Base-by-base conservation (phyloP, 1,139 yeast species). In the Pichia cactophila region DNA sequence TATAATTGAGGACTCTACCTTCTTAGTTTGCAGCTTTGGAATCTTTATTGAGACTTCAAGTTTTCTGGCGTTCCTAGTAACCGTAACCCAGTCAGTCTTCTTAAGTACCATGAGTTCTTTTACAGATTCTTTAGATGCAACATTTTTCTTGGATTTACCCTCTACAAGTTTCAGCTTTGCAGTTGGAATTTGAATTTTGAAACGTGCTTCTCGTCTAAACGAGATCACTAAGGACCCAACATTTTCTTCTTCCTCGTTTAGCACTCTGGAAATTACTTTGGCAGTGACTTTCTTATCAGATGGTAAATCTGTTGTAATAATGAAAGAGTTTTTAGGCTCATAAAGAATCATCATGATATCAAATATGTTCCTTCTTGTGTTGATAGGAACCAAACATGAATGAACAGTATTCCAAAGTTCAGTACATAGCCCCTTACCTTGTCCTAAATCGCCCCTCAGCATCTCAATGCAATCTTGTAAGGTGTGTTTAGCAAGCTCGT, bases 401-500 rank as follows among this genome's bases (percentile, higher is more conserved):
- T 81, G 86, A 14, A 88, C 62, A n/a, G 82, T 73, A 45, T 74
- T 72, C 96, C 97, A 89, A 7, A 92, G 60, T 9, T 75, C 74
- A 7, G 63, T 60, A 50, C 75, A 75, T 40, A 92, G 69, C 0
- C 88, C 86, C 43, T 67, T 64, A n/a, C 86, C 86, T n/a, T 73
- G 66, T 5, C 81, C 72, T 56, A 83, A 80, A 51, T 82, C 84
- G 45, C 83, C 71, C 50, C 95, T 72, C 16, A 89, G 66, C 8
- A 86, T 63, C 37, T 80, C 82, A 31, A 87, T 74, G 0, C 92
- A 80, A 12, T 89, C 89, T 41, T 70, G 69, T 10, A 83, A 62
- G 0, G 83, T 72, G 66, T 64, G 77, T 52, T 73, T 67, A 26
- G 74, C 67, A 16, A 70, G 66, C 11, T 68, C 69, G 51, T 73